phyloP scores from a whole-genome alignment of 768 basidiomycete species.

The Pleurotus ostreatus region DNA sequence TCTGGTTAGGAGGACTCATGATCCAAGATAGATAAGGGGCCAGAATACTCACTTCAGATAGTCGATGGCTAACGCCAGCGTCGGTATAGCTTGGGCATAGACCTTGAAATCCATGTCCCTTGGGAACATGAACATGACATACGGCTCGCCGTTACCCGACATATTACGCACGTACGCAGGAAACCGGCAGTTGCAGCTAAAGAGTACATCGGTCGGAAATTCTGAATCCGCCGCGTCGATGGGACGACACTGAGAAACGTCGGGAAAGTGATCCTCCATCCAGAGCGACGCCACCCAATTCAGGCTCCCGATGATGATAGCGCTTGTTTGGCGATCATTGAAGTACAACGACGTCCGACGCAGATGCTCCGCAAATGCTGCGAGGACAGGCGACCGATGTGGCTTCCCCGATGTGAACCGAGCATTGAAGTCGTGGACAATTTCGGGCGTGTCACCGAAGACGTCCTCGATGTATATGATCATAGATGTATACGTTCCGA shows the following conservation, averaged over 20 bases:
- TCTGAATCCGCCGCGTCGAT: background rate
- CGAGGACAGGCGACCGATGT: background rate
- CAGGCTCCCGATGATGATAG: background rate
- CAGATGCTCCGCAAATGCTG: background rate
- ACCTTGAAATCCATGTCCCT: background rate
- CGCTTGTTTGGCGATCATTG: background rate
- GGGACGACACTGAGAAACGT: background rate
- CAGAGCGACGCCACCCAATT: background rate
- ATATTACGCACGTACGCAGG: background rate
- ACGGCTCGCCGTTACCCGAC: constrained; percentile 1
- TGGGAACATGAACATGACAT: constrained; percentile 2
- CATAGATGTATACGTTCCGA: background rate
- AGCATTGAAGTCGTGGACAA: background rate
- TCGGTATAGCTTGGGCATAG: background rate
- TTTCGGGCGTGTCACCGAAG: background rate
- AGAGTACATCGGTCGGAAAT: background rate
- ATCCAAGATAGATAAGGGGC: background rate
- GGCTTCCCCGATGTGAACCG: background rate
- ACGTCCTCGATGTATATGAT: background rate
- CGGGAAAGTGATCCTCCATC: background rate
- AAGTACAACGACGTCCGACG: background rate
- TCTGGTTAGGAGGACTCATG: background rate
- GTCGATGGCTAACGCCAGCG: background rate
- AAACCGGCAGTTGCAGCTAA: background rate
- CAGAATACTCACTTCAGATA: constrained; percentile 4